Percentiles rank a stretch among this genome's conserved stretches.
phyloP scores from a whole-genome alignment of 345 rosid genomes.

The Corchorus olitorius region DNA sequence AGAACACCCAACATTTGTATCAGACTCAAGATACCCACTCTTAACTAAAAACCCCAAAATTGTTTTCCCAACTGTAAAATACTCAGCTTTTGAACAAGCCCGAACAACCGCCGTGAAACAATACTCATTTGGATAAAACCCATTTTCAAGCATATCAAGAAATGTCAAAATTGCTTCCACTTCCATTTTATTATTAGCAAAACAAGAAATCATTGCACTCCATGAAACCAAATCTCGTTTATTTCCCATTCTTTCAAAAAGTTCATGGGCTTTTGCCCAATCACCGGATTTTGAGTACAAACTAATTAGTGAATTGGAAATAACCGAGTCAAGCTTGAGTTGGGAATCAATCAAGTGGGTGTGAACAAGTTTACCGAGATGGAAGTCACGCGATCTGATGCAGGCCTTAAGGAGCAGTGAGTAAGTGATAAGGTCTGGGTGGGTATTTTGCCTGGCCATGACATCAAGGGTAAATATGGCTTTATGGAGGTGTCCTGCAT shows the following conservation, averaged over 20 bases:
- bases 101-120: slow-evolving; percentile 61
- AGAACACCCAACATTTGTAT: slow-evolving; percentile 66
- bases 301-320: slow-evolving; percentile 66
- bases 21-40: slow-evolving; percentile 52
- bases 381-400: slow-evolving; percentile 60
- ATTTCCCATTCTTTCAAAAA: slow-evolving; percentile 53
- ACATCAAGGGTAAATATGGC: slow-evolving; percentile 58
- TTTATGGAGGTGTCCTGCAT: slow-evolving; percentile 54
- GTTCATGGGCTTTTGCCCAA: slow-evolving; percentile 37
- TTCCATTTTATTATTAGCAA: slow-evolving; percentile 49
- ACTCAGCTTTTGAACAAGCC: slow-evolving; percentile 51
- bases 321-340: slow-evolving; percentile 56
- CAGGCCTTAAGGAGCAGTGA: slow-evolving; percentile 76
- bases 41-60: slow-evolving; percentile 55
- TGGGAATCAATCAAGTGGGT: slow-evolving; percentile 37
- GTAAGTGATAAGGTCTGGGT: slow-evolving; percentile 56
- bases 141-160: slow-evolving; percentile 52
- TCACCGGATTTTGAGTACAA: slow-evolving; percentile 69
- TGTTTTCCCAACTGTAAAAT: slow-evolving; percentile 39
- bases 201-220: slow-evolving; percentile 76
- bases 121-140: slow-evolving; percentile 66
- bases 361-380: slow-evolving; percentile 61
- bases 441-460: slow-evolving; percentile 40
- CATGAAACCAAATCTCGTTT: slow-evolving; percentile 72
- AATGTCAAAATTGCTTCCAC: slow-evolving; percentile 45